Evolutionary conservation across 2,329 filamentous ascomycete genomes (phyloP), one percentile per base, ranked within the genome.

Genomic region (Neospermospora avenae): DNA sequence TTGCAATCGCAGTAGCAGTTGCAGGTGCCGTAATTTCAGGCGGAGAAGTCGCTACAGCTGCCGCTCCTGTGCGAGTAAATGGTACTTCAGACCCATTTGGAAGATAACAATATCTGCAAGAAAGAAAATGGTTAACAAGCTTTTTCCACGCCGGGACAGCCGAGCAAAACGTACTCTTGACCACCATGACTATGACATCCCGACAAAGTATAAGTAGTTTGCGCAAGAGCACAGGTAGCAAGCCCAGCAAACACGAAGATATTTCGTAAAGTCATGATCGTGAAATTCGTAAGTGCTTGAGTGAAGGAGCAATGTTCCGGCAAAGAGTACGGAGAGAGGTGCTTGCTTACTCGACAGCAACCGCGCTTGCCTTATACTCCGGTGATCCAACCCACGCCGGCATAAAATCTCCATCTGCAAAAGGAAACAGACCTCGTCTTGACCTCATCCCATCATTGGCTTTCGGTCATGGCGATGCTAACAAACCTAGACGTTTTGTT

Each of bases 101-200:
- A 16, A 59, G 44, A 18, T 55, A 55, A 13, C 57, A 59, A 42
- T 55, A 59, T 59, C 57, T 59, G 25, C n/a, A n/a, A n/a, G n/a
- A n/a, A n/a, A n/a, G 4, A 53, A 3, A 18, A 11, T 35, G 10
- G 34, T 45, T n/a, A 46, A 14, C 10, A 46, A 46, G 24, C 28
- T 31, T 10, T 31, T 31, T 3, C 28, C 11, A 31, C 28, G 24
- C n/a, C 31, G 11, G 42, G 10, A 31, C 34, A 45, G 7, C 10
- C n/a, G 24, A 51, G 11, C 3, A n/a, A 14, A 2, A 22, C 65
- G 44, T 67, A 74, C 67, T 73, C 69, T 45, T 71, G 64, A 28
- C 62, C 63, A 22, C 66, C 69, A 61, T 73, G 72, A 6, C 55
- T 67, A 59, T 74, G 72, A 53, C 73, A 75, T 44, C 68, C 72